Percentiles rank a stretch among this genome's conserved stretches.
Conservation (phyloP, 2,329 filamentous ascomycete genomes). For the Trichoderma asperellum region DNA sequence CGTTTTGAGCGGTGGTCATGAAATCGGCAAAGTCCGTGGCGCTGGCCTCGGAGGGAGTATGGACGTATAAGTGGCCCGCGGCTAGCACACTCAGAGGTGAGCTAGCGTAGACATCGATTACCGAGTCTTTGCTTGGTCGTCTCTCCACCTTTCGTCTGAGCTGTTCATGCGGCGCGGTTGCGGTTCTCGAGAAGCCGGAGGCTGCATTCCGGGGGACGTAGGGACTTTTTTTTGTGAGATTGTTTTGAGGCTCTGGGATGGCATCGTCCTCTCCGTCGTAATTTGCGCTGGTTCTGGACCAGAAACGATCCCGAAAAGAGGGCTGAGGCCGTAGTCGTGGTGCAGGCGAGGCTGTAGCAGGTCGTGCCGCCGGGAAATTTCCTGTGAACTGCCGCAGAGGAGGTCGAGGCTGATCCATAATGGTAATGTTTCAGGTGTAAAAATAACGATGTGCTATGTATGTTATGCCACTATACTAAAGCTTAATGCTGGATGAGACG, state of each 20-base stretch:
- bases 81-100: constrained; percentile 7
- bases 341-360: not conserved
- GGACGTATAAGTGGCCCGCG: constrained; percentile 25
- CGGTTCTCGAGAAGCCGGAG: constrained; percentile 24
- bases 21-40: constrained; percentile 35
- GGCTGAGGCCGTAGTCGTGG: constrained; percentile 15
- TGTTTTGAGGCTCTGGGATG: not conserved
- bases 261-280: constrained; percentile 23
- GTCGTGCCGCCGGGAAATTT: not conserved
- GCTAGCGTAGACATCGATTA: not conserved
- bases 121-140: not conserved
- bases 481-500: not conserved
- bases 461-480: not conserved
- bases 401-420: constrained; percentile 10
- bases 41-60: constrained; percentile 4
- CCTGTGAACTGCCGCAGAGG: not conserved
- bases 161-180: not conserved
- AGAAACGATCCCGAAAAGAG: constrained; percentile 28
- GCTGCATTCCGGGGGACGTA: constrained; percentile 26
- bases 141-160: not conserved
- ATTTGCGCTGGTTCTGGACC: constrained; percentile 21
- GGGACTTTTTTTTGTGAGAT: not conserved
- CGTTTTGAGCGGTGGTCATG: constrained; percentile 30
- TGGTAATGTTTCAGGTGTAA: not conserved
- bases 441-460: not conserved